Conservation (phyloP, 805 yeast genomes). For the Nakazawaea molendinolei region DNA sequence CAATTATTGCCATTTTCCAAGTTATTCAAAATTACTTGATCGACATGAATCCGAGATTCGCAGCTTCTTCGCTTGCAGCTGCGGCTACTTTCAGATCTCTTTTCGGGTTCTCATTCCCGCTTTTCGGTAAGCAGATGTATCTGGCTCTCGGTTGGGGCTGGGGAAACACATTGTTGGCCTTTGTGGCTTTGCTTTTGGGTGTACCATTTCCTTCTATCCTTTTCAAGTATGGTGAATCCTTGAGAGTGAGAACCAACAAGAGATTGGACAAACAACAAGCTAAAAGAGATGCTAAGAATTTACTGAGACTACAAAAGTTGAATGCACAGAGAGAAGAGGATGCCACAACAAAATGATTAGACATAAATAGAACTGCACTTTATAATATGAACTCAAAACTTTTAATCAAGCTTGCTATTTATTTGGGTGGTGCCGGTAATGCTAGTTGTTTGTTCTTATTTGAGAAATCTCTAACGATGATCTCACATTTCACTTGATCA, state of each 20-base stretch:
- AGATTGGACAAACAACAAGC: constrained; percentile 39
- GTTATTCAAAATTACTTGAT: constrained; percentile 54
- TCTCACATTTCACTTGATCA: constrained; percentile 70
- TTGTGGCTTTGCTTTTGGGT: constrained; percentile 47
- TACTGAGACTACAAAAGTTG: constrained; percentile 22
- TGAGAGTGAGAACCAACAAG: constrained; percentile 49
- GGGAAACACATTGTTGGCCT: constrained; percentile 59
- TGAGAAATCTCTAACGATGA: constrained; percentile 75
- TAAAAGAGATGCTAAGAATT: constrained; percentile 32
- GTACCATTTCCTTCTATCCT: constrained; percentile 57
- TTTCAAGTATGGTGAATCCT: constrained; percentile 43
- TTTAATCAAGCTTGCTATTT: neutral
- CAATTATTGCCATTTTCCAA: constrained; percentile 50
- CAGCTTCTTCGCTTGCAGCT: constrained; percentile 59
- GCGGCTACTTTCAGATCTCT: constrained; percentile 54
- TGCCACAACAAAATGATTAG: too few species aligned
- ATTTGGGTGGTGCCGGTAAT: constrained; percentile 17
- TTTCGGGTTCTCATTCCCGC: constrained; percentile 57
- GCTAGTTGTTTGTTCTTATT: constrained; percentile 25
- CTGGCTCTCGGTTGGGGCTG: constrained; percentile 52
- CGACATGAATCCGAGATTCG: constrained; percentile 56
- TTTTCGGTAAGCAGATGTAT: constrained; percentile 54
- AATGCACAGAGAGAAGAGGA: neutral
- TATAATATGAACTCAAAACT: neutral
- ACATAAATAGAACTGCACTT: too few species aligned